Percentiles rank a stretch among this genome's conserved stretches.
Conservation (phyloP, 106 monocot genomes). For the Dactylorhiza incarnata region DNA sequence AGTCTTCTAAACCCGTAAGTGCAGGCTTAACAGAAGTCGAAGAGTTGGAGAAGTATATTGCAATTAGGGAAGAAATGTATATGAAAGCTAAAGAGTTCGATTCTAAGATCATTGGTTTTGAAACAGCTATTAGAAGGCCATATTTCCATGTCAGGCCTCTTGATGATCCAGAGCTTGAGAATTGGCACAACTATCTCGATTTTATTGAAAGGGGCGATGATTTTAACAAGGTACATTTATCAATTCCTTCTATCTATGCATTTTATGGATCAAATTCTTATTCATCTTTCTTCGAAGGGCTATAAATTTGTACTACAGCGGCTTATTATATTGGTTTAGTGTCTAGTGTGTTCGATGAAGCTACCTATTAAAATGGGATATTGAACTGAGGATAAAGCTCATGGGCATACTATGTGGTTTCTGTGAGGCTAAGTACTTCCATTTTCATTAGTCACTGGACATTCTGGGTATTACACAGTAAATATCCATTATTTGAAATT, state of each 20-base stretch:
- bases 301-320: slow-evolving; percentile 62
- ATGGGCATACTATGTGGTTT: slow-evolving; percentile 75
- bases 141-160: slow-evolving; percentile 97
- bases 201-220: slow-evolving; percentile 89
- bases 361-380: slow-evolving; percentile 77
- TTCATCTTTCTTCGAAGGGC: slow-evolving; percentile 31
- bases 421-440: slow-evolving; percentile 99
- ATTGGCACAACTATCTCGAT: slow-evolving; percentile 97
- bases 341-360: slow-evolving; percentile 86
- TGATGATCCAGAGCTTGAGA: slow-evolving; percentile 96
- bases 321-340: slow-evolving; percentile 70
- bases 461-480: slow-evolving; percentile 59
- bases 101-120: slow-evolving; percentile 94
- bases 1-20: slow-evolving; percentile 52
- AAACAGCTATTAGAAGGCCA: slow-evolving; percentile 95
- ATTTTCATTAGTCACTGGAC: slow-evolving; percentile 80
- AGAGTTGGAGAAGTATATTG: slow-evolving; percentile 84
- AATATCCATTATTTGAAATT: slow-evolving; percentile 58
- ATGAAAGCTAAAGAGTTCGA: slow-evolving; percentile 97
- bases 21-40: slow-evolving; percentile 67
- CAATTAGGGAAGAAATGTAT: slow-evolving; percentile 96
- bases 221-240: slow-evolving; percentile 77
- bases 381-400: slow-evolving; percentile 82
- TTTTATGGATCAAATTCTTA: slow-evolving; percentile 15
- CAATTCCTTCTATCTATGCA: slow-evolving; percentile 1